phyloP scores from a whole-genome alignment of 2,329 filamentous ascomycete genomes.

The Diaporthe citri region DNA sequence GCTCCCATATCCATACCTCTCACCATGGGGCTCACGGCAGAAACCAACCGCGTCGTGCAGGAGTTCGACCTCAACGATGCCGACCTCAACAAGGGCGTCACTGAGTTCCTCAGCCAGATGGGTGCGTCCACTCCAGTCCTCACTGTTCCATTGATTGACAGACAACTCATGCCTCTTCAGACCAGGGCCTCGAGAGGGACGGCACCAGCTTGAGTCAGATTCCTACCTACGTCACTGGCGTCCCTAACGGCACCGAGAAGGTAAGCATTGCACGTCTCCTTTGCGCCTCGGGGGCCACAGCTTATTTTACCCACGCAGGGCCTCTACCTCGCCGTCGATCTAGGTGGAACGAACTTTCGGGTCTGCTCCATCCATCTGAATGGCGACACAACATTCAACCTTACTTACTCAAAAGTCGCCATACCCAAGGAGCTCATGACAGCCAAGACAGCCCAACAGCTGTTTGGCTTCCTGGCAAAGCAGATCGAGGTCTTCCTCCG shows the following conservation, averaged over 20 bases:
- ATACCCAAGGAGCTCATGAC: slow-evolving; percentile 93
- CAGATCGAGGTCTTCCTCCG: slow-evolving; percentile 92
- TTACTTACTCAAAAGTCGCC: slow-evolving; percentile 91
- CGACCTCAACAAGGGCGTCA: slow-evolving; percentile 82
- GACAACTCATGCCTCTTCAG: slow-evolving; percentile 55
- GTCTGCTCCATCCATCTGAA: slow-evolving; percentile 96
- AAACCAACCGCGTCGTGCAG: slow-evolving; percentile 83
- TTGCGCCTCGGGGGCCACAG: neutral
- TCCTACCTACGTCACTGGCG: slow-evolving; percentile 94
- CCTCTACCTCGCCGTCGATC: slow-evolving; percentile 93
- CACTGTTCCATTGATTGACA: slow-evolving; percentile 24
- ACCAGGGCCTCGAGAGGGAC: slow-evolving; percentile 83
- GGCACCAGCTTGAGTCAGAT: slow-evolving; percentile 92
- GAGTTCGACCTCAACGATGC: slow-evolving; percentile 88
- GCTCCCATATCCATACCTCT: slow-evolving; percentile 67
- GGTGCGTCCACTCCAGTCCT: slow-evolving; percentile 56
- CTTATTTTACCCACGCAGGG: slow-evolving; percentile 67
- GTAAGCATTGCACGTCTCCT: slow-evolving; percentile 58
- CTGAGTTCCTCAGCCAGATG: slow-evolving; percentile 90
- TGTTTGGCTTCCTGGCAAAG: slow-evolving; percentile 92
- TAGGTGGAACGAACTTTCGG: slow-evolving; percentile 98
- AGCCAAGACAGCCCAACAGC: slow-evolving; percentile 84
- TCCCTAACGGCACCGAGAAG: slow-evolving; percentile 98
- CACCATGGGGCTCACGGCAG: slow-evolving; percentile 73
- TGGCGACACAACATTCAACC: slow-evolving; percentile 93